Evolutionary conservation across 2,329 filamentous ascomycete species (phyloP).

Genomic region (Aplosporella prunicola): DNA sequence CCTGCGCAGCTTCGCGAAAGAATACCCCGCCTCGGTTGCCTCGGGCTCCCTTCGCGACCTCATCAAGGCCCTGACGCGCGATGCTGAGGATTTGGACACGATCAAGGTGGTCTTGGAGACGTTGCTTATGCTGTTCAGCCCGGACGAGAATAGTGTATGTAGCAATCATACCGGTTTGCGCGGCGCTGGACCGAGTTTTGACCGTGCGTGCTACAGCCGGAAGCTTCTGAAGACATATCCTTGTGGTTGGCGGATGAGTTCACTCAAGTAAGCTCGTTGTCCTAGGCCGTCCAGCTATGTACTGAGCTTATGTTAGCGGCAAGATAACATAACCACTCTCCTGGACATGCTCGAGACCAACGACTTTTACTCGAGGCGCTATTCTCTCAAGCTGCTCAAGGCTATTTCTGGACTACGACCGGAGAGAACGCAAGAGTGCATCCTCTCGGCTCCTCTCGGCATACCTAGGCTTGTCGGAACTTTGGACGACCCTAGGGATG

Average conservation of each 20-base stretch:
- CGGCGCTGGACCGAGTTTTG: background rate
- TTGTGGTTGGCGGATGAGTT: slow-evolving; percentile 97
- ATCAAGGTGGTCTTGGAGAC: slow-evolving; percentile 94
- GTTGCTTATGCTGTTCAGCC: slow-evolving; percentile 80
- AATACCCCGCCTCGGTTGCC: slow-evolving; percentile 90
- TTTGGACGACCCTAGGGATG: slow-evolving; percentile 77
- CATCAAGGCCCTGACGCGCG: slow-evolving; percentile 74
- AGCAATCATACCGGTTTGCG: slow-evolving; percentile 2
- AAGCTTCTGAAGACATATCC: slow-evolving; percentile 92
- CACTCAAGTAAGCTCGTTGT: slow-evolving; percentile 57
- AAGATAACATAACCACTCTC: slow-evolving; percentile 90
- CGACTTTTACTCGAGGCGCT: slow-evolving; percentile 86
- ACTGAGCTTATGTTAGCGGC: slow-evolving; percentile 56
- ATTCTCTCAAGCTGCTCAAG: slow-evolving; percentile 79
- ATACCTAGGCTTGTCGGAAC: slow-evolving; percentile 77
- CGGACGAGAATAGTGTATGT: slow-evolving; percentile 51
- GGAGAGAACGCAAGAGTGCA: slow-evolving; percentile 88
- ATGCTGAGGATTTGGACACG: slow-evolving; percentile 91
- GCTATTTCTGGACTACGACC: slow-evolving; percentile 78
- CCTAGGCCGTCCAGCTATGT: slow-evolving; percentile 17
- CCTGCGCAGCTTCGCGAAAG: slow-evolving; percentile 88
- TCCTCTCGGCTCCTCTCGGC: slow-evolving; percentile 79
- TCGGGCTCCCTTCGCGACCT: slow-evolving; percentile 84
- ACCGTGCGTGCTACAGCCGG: slow-evolving; percentile 49
- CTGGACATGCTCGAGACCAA: slow-evolving; percentile 78